Evolutionary conservation across 2,329 filamentous ascomycete species (phyloP), one percentile per base, ranked within the genome.

Genomic region (Penicillium sp.): DNA sequence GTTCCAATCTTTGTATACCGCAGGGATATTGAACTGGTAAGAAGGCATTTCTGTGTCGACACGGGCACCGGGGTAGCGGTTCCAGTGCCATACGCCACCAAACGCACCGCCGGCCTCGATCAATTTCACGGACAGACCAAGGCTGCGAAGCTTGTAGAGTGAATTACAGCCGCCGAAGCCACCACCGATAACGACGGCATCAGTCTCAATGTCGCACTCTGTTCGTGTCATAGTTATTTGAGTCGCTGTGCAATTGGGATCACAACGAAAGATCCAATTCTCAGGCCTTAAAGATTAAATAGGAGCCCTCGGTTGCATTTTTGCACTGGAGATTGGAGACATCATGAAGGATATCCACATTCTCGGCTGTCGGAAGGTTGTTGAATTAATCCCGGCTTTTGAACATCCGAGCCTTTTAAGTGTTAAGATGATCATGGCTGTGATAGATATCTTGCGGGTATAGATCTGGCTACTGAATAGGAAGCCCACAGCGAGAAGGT

Each of bases 1-100:
- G 29, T 70, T 74, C 73, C 76, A 84, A 46, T 73, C 71, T 27
- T 75, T 72, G 64, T 73, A 80, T 1, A 80, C 71, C 14, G 78
- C 75, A 2, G 82, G 81, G 64, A 79, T 80, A 2, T 77, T 81
- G 57, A 82, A 80, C 58, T 86, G 77, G 56, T 85, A 85, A 51
- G 77, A 73, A 0, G 81, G 81, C 9, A 81, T 77, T 49, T 82
- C 78, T 6, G 63, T 69, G 56, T 81, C 78, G 19, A 79, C 76
- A 3, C 75, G 68, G 1, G 76, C 75, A 0, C 77, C 78, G 1
- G 78, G 78, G 47, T 79, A 80, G 1, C 68, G 62, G 60, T 80
- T 79, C 70, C 73, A 78, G 53, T 75, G 70, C 79, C 79, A 81
- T 9, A 76, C 73, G 8, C 79, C 78, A 5, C 78, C 79, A 11